Evolutionary conservation across 1,284 basidiomycete species (phyloP).

Genomic region (Rhodotorula sp.): DNA sequence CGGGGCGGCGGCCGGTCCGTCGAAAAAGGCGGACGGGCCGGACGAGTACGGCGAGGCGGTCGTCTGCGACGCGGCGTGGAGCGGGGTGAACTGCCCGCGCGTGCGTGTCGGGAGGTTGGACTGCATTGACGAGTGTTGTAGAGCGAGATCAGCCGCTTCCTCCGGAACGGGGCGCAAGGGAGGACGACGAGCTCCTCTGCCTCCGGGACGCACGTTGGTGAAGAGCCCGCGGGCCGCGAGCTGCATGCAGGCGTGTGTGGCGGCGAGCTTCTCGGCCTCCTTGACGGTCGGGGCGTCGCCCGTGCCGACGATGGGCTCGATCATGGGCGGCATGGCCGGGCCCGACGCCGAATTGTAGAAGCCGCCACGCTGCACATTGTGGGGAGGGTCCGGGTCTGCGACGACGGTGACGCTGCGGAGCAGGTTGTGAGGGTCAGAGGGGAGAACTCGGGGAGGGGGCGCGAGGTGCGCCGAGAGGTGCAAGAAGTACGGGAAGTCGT

Average conservation of each 20-base stretch:
- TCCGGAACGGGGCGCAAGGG: too few relatives aligned
- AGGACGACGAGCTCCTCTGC: too few relatives aligned
- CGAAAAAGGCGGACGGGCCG: conserved; percentile 10
- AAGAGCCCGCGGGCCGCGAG: conserved; percentile 61
- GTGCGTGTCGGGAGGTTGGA: conserved; percentile 44
- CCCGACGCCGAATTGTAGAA: conserved; percentile 12
- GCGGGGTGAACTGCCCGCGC: conserved; percentile 14
- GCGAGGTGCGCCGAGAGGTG: not conserved
- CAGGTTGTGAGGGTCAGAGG: too few relatives aligned
- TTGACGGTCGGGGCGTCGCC: conserved; percentile 70
- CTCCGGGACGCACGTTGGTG: conserved; percentile 34
- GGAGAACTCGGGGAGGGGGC: not conserved
- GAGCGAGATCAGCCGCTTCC: too few relatives aligned
- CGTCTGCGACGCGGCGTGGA: conserved; percentile 29
- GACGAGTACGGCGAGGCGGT: not conserved
- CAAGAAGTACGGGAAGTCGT: not conserved
- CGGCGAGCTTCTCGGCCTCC: conserved; percentile 74
- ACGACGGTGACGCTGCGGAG: conserved; percentile 23
- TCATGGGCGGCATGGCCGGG: conserved; percentile 28
- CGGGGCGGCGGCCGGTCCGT: not conserved
- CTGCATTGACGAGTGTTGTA: not conserved
- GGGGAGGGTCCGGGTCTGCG: conserved; percentile 34
- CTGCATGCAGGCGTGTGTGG: conserved; percentile 70
- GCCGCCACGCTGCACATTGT: conserved; percentile 9
- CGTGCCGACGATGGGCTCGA: conserved; percentile 51